phyloP scores from a whole-genome alignment of 2,329 filamentous ascomycete genomes.

The Talaromyces sp. region DNA sequence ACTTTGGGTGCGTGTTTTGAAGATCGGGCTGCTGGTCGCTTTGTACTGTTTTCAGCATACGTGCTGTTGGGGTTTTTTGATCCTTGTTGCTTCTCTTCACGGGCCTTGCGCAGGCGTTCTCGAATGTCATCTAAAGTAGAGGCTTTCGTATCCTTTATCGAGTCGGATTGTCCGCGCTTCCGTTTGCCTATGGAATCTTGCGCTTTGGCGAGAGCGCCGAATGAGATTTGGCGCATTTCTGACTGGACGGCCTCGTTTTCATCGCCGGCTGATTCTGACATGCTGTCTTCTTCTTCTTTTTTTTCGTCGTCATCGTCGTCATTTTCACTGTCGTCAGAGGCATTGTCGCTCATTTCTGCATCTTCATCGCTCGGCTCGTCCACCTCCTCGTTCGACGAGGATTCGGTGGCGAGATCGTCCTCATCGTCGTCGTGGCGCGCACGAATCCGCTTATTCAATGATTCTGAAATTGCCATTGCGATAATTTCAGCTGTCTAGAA shows the following conservation, averaged over 20 bases:
- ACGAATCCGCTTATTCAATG: constrained; percentile 40
- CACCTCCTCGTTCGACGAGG: constrained; percentile 16
- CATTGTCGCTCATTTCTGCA: constrained; percentile 15
- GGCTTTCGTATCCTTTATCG: constrained; percentile 16
- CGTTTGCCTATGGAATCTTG: constrained; percentile 53
- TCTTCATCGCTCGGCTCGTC: constrained; percentile 5
- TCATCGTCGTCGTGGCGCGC: constrained; percentile 41
- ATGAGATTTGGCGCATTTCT: constrained; percentile 64
- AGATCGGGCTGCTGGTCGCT: constrained; percentile 42
- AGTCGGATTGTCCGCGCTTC: constrained; percentile 21
- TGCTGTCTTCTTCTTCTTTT: constrained; percentile 16
- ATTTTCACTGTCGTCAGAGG: constrained; percentile 22
- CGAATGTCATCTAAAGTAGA: constrained; percentile 36
- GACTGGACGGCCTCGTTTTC: constrained; percentile 32
- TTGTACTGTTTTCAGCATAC: constrained; percentile 25
- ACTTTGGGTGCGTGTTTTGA: constrained; percentile 89
- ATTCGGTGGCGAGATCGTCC: constrained; percentile 27
- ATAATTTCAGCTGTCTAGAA: neutral
- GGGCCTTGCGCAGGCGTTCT: constrained; percentile 36
- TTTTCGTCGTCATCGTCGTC: constrained; percentile 38
- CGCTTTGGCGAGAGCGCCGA: constrained; percentile 84
- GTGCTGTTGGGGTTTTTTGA: neutral
- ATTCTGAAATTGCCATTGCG: constrained; percentile 33
- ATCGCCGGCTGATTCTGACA: constrained; percentile 18
- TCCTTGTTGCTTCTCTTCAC: constrained; percentile 33